Evolutionary conservation across 2,329 filamentous ascomycete species (phyloP), one percentile per base, ranked within the genome.

Genomic region (Clarireedia homoeocarpa): DNA sequence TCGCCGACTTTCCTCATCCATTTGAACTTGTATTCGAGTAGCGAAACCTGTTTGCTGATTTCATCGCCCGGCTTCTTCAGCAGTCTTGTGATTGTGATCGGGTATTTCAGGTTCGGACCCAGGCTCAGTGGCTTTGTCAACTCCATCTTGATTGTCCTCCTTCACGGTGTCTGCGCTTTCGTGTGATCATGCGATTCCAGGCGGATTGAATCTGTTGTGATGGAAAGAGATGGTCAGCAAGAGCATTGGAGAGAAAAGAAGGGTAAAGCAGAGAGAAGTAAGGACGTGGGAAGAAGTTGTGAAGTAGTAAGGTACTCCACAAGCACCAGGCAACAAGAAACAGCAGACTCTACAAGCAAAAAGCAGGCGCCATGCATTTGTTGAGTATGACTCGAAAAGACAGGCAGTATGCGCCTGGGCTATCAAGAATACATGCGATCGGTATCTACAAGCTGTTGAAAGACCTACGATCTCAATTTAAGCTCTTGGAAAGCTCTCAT

Each of bases 11-110:
- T 83, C 72, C 90, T 86, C 68, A 77, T 85, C 72, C 86, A 91
- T 66, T 84, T 84, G 74, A 91, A 99, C 60, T 84, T 85, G 78
- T 96, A 99, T 70, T 88, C 83, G 70, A 99, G 85, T 55, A 97
- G 79, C 55, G 84, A 80, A 66, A 91, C 87, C 67, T 89, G 79
- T 71, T 87, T 87, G 66, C 83, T 79, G 67, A 99, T 81, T 60
- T 80, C 69, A 65, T 96, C 89, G 71, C 88, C 87, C 20, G 82
- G 81, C 62, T 78, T 75, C 72, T 90, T 91, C 63, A 92, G 81
- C 59, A 97, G 79, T 71, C 89, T 87, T 66, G 85, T 91, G 72
- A 99, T 86, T 64, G 87, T 95, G 73, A 97, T 91, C 66, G 94
- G 94, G 73, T 97, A 99, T 72, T 87, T 88, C 64, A 96, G 82